Conservation (phyloP, 2,329 filamentous ascomycete species). For the Tympanopsis confertula region DNA sequence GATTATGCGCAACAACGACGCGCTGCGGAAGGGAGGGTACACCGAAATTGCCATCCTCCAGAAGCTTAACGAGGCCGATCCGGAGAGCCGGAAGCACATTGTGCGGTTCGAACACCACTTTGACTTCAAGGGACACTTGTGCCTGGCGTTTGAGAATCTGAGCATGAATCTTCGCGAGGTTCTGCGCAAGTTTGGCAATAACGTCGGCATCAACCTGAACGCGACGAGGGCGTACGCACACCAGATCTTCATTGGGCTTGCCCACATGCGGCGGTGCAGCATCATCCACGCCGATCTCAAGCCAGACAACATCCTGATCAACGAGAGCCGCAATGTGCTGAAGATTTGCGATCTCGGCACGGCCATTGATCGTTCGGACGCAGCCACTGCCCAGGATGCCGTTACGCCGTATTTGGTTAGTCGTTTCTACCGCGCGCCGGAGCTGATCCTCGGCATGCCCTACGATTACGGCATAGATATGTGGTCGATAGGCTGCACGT, state of each 20-base stretch:
- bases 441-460: conserved; percentile 89
- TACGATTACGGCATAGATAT: conserved; percentile 92
- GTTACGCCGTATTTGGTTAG: conserved; percentile 92
- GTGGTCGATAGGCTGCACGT: conserved; percentile 94
- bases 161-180: conserved; percentile 88
- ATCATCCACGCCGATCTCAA: conserved; percentile 94
- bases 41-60: conserved; percentile 90
- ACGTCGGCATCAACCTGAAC: conserved; percentile 78
- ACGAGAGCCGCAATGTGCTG: conserved; percentile 69
- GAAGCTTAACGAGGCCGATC: conserved; percentile 74
- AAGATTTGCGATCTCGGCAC: conserved; percentile 96
- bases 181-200: conserved; percentile 87
- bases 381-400: conserved; percentile 58
- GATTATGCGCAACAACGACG: conserved; percentile 93
- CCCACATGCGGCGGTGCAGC: conserved; percentile 80
- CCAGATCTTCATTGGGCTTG: conserved; percentile 84
- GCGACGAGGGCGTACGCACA: conserved; percentile 83
- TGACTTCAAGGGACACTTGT: conserved; percentile 88
- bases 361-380: conserved; percentile 80
- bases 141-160: conserved; percentile 93
- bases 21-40: conserved; percentile 78
- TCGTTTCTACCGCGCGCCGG: conserved; percentile 91
- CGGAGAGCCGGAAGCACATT: conserved; percentile 81
- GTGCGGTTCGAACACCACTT: conserved; percentile 80
- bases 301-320: conserved; percentile 92